These are phyloP conservation scores for Barnettozyma sucrosica DNA, from an alignment of 805 yeast species.

Conservation along the genomic window DNA sequence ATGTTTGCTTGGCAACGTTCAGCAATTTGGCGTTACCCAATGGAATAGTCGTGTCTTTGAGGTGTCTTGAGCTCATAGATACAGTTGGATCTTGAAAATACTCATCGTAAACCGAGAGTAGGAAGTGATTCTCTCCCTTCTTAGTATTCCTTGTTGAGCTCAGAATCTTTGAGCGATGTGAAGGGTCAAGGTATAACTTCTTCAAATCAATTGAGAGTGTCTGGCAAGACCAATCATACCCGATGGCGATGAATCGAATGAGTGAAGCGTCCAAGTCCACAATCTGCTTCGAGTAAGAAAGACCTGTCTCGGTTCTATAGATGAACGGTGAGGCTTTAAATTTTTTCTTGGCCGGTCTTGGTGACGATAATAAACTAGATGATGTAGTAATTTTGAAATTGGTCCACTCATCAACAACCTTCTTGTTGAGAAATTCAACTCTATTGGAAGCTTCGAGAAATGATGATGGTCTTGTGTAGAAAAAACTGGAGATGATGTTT, in stretches of 20 bases:
- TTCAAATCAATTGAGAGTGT: slow-evolving; percentile 19
- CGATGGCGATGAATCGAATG: slow-evolving; percentile 19
- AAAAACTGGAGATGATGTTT: slow-evolving; percentile 22
- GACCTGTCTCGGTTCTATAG: slow-evolving; percentile 15
- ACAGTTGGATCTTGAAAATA: slow-evolving; percentile 18
- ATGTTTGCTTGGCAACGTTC: slow-evolving; percentile 13
- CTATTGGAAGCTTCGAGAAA: slow-evolving; percentile 1
- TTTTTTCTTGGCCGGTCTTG: slow-evolving; percentile 5
- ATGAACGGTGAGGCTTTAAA: slow-evolving; percentile 15
- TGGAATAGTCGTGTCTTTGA: slow-evolving; percentile 7
- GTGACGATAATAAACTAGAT: background rate
- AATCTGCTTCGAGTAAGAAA: slow-evolving; percentile 15
- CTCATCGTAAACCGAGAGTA: slow-evolving; percentile 24
- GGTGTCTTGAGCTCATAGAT: slow-evolving; percentile 17
- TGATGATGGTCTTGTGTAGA: slow-evolving; percentile 12
- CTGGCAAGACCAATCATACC: slow-evolving; percentile 25
- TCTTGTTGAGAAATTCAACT: slow-evolving; percentile 13
- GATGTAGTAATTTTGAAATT: slow-evolving; percentile 8
- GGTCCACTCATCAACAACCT: slow-evolving; percentile 21
- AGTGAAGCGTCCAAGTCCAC: slow-evolving; percentile 18
- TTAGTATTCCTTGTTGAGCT: background rate
- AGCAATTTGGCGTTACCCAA: slow-evolving; percentile 9
- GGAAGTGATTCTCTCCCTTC: slow-evolving; percentile 4
- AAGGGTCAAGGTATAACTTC: slow-evolving; percentile 15
- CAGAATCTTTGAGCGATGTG: slow-evolving; percentile 3